These are phyloP conservation scores for Persicaria maculosa DNA, from an alignment of 148 eudicot genomes.

Conservation along the genomic window DNA sequence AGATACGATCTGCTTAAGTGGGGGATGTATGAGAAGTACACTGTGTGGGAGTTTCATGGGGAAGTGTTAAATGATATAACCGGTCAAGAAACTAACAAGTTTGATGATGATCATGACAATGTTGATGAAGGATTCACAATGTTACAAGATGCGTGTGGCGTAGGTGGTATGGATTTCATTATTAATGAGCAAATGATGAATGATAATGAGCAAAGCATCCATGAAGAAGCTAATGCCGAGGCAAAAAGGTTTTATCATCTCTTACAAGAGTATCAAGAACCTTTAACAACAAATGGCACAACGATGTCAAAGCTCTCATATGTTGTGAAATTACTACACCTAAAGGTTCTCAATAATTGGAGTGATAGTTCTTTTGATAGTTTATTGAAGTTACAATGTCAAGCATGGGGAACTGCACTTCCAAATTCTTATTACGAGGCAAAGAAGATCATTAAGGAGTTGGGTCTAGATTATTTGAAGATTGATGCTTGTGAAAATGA, in stretches of 20 bases:
- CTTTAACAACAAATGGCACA: not conserved
- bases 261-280: constrained; percentile 14
- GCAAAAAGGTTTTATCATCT: constrained; percentile 4
- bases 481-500: constrained; percentile 20
- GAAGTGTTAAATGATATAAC: not conserved
- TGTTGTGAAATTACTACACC: constrained; percentile 14
- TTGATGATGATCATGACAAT: not conserved
- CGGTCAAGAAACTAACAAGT: not conserved
- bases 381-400: constrained; percentile 4
- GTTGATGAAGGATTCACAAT: constrained; percentile 5
- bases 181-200: not conserved
- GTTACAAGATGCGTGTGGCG: constrained; percentile 13
- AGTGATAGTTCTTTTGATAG: constrained; percentile 15
- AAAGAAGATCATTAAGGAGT: constrained; percentile 15
- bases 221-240: constrained; percentile 5
- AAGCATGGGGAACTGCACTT: constrained; percentile 10
- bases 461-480: constrained; percentile 18
- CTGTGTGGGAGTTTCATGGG: constrained; percentile 7
- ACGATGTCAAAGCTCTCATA: constrained; percentile 16
- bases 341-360: constrained; percentile 16
- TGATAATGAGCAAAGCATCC: not conserved
- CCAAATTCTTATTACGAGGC: constrained; percentile 17
- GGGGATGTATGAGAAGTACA: not conserved
- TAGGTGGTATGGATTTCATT: constrained; percentile 1
- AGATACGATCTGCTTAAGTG: constrained; percentile 10